A percentile compares a stretch with the other conserved stretches of the same genome.
These are phyloP conservation scores for Andrographis paniculata DNA, from an alignment of 305 asterid genomes.

Conservation along the genomic window DNA sequence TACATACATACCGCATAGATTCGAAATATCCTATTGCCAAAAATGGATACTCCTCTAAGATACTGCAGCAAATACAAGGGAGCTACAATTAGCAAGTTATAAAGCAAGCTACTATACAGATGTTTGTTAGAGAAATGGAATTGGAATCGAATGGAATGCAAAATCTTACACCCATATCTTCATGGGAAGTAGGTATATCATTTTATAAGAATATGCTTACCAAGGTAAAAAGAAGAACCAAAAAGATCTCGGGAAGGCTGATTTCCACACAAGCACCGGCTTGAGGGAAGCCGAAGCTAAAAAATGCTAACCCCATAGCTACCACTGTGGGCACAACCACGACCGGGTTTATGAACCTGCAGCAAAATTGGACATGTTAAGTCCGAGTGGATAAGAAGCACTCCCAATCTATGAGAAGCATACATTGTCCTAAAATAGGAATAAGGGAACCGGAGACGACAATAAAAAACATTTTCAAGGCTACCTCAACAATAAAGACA, in stretches of 20 bases:
- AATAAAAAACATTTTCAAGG: constrained; percentile 15
- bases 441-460: constrained; percentile 8
- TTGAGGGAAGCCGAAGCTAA: constrained; percentile 95
- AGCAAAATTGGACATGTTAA: constrained; percentile 12
- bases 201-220: constrained; percentile 63
- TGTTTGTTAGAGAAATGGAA: too few species aligned
- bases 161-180: too few species aligned
- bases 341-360: constrained; percentile 88
- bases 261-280: constrained; percentile 96
- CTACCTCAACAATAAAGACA: constrained; percentile 79
- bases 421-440: constrained; percentile 7
- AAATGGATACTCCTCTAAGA: constrained; percentile 69
- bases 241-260: constrained; percentile 77
- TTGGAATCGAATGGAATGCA: too few species aligned
- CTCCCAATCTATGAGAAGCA: not conserved
- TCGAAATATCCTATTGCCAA: constrained; percentile 72
- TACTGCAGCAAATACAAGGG: constrained; percentile 43
- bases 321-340: constrained; percentile 95
- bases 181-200: too few species aligned
- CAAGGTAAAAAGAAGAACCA: constrained; percentile 86
- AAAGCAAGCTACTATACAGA: too few species aligned
- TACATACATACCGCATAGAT: constrained; percentile 73
- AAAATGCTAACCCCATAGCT: constrained; percentile 85
- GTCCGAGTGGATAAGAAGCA: too few species aligned
- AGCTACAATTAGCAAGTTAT: too few species aligned